phyloP scores from a whole-genome alignment of 1,284 basidiomycete genomes.

The Flammula alnicola region DNA sequence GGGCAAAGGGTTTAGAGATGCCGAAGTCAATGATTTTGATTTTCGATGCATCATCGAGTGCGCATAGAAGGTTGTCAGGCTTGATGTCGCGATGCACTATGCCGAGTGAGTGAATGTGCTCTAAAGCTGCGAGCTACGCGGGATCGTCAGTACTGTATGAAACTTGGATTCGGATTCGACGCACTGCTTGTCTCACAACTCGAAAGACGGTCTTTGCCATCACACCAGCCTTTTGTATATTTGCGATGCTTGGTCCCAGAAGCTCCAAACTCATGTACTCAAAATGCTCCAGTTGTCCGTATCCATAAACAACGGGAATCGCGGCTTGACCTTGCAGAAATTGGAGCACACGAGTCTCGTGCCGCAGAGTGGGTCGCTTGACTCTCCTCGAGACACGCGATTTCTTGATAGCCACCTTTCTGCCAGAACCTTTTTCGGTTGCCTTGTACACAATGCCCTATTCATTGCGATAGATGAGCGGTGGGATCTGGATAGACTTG shows the following conservation, averaged over 20 bases:
- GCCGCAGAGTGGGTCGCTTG: slow-evolving; percentile 23
- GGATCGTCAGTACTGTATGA: no score
- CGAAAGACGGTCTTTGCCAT: slow-evolving; percentile 23
- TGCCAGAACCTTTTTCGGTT: slow-evolving; percentile 1
- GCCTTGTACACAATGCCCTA: slow-evolving; percentile 7
- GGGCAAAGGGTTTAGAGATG: slow-evolving; percentile 22
- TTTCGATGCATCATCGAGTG: slow-evolving; percentile 18
- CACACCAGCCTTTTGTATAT: slow-evolving; percentile 16
- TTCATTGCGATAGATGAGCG: no score
- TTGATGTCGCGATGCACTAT: slow-evolving; percentile 32
- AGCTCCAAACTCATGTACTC: slow-evolving; percentile 34
- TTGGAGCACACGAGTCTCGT: slow-evolving; percentile 26
- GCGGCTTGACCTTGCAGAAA: slow-evolving; percentile 28
- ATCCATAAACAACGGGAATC: slow-evolving; percentile 32
- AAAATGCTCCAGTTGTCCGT: slow-evolving; percentile 29
- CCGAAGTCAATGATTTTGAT: slow-evolving; percentile 30
- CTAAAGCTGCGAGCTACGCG: slow-evolving; percentile 27
- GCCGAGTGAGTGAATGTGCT: slow-evolving; percentile 29
- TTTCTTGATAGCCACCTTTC: slow-evolving; percentile 26
- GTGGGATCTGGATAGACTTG: no score
- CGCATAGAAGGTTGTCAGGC: slow-evolving; percentile 28
- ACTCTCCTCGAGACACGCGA: slow-evolving; percentile 17
- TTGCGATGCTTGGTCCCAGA: slow-evolving; percentile 21
- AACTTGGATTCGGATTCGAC: slow-evolving; percentile 16
- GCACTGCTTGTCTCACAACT: slow-evolving; percentile 26